These are phyloP conservation scores for Acanthochlamys bracteata DNA, from an alignment of 106 monocot species.

Conservation along the genomic window DNA sequence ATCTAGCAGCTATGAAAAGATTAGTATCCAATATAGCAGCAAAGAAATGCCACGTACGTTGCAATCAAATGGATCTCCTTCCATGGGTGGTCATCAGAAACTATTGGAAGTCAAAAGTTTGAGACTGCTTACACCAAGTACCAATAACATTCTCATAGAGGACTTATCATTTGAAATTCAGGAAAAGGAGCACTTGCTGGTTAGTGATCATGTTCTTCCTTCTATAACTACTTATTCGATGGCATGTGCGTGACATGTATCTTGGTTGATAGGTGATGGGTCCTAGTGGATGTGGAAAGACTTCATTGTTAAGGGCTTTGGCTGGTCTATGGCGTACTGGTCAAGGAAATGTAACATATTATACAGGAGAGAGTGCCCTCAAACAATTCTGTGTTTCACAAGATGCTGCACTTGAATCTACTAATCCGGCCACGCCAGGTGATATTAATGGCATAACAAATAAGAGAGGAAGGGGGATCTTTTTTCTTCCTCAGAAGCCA, in stretches of 20 bases:
- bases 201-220: slow-evolving; percentile 16
- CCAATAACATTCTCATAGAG: slow-evolving; percentile 47
- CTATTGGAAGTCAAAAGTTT: slow-evolving; percentile 67
- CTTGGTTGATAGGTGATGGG: slow-evolving; percentile 70
- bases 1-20: slow-evolving; percentile 24
- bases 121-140: slow-evolving; percentile 79
- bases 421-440: slow-evolving; percentile 12
- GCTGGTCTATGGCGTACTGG: slow-evolving; percentile 90
- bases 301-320: slow-evolving; percentile 86
- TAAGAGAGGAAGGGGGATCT: slow-evolving; percentile 43
- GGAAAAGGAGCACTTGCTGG: slow-evolving; percentile 76
- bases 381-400: slow-evolving; percentile 8
- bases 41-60: slow-evolving; percentile 12
- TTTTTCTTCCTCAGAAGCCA: slow-evolving; percentile 93
- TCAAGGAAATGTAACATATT: slow-evolving; percentile 57
- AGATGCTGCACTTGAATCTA: slow-evolving; percentile 9
- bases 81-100: slow-evolving; percentile 12
- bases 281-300: slow-evolving; percentile 96
- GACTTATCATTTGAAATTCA: slow-evolving; percentile 59
- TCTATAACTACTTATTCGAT: not conserved
- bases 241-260: not conserved
- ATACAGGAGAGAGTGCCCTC: slow-evolving; percentile 20
- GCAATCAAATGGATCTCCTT: slow-evolving; percentile 46
- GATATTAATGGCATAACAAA: slow-evolving; percentile 21
- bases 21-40: slow-evolving; percentile 28